These are phyloP conservation scores for Pittosporum tobira DNA, from an alignment of 129 eudicot genomes.

Conservation along the genomic window DNA sequence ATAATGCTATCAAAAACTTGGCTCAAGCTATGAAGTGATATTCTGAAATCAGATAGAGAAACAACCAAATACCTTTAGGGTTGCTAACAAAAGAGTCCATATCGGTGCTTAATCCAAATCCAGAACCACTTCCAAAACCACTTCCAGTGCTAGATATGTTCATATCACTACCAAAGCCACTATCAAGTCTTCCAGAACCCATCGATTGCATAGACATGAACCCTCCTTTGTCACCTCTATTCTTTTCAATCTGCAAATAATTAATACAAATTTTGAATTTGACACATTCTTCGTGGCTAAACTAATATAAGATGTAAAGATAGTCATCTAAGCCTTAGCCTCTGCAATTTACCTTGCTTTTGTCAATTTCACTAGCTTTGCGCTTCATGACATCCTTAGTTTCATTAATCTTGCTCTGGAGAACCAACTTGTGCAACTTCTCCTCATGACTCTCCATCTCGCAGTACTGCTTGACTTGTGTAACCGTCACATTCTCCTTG, in stretches of 20 bases:
- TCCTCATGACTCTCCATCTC: conserved; percentile 99
- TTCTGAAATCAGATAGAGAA: conserved; percentile 2
- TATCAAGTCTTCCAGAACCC: conserved; percentile 68
- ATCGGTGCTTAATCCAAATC: conserved; percentile 63
- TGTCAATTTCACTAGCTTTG: conserved; percentile 87
- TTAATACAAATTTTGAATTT: neutral
- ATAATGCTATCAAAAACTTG: neutral
- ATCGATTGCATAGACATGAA: conserved; percentile 57
- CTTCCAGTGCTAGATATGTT: conserved; percentile 37
- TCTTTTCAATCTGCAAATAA: conserved; percentile 59
- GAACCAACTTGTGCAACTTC: conserved; percentile 63
- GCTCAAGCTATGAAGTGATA: neutral
- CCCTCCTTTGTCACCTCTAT: conserved; percentile 71
- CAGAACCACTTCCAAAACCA: conserved; percentile 84
- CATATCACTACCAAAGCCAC: conserved; percentile 53
- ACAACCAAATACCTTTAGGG: conserved; percentile 59
- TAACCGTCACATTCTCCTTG: conserved; percentile 87
- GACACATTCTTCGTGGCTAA: neutral
- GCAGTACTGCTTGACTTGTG: conserved; percentile 88
- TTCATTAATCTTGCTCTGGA: conserved; percentile 74
- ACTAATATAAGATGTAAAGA: neutral
- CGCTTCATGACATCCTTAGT: conserved; percentile 96
- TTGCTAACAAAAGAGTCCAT: conserved; percentile 60
- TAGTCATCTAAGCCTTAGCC: neutral
- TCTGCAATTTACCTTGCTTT: conserved; percentile 55